Evolutionary conservation across 306 rosid species (phyloP).

Genomic region (Glycine tomentella): DNA sequence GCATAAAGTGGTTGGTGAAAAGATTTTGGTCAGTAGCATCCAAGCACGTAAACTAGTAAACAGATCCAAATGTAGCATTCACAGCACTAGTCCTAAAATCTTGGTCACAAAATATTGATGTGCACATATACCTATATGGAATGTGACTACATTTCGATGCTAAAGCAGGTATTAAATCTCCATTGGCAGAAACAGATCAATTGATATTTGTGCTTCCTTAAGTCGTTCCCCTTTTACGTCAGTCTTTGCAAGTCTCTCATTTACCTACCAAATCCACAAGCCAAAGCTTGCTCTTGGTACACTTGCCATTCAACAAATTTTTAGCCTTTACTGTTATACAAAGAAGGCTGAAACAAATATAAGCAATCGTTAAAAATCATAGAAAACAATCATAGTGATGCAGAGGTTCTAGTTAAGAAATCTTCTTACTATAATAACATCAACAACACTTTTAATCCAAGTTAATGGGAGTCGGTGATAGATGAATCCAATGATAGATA

Average conservation of each 20-base stretch:
- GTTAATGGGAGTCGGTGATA: no score
- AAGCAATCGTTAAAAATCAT: constrained; percentile 17
- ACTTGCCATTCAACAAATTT: constrained; percentile 76
- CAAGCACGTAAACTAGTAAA: no score
- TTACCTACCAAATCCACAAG: constrained; percentile 91
- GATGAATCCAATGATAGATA: no score
- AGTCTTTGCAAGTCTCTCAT: constrained; percentile 93
- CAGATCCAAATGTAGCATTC: no score
- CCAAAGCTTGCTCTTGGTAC: constrained; percentile 94
- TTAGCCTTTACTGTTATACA: constrained; percentile 77
- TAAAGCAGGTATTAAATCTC: constrained; percentile 85
- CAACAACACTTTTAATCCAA: no score
- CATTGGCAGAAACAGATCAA: constrained; percentile 89
- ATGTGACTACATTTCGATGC: constrained; percentile 86
- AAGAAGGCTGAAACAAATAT: constrained; percentile 68
- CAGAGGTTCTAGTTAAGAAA: background rate
- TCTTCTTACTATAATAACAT: background rate
- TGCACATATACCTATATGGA: constrained; percentile 73
- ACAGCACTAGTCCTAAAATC: no score
- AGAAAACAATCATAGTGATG: constrained; percentile 17
- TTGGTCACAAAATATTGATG: background rate
- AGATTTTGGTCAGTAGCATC: no score
- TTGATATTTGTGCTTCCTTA: constrained; percentile 90
- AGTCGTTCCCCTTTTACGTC: constrained; percentile 83
- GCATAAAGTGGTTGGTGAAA: no score